Conservation (phyloP, 129 eudicot genomes). For the Helichrysum umbraculigerum region DNA sequence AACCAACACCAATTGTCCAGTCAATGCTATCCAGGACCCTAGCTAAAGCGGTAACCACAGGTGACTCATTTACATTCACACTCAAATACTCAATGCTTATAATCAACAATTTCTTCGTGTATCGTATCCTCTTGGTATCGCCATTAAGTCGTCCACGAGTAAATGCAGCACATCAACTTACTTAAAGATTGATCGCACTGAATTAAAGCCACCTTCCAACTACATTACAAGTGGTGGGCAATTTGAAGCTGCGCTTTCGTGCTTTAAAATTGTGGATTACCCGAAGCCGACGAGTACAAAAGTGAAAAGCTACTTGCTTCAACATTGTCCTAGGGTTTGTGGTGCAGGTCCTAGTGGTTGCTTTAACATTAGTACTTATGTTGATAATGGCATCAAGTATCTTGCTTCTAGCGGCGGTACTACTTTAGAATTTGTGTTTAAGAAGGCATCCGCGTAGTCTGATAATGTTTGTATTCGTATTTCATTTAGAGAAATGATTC, state of each 20-base stretch:
- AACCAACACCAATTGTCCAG: slow-evolving; percentile 23
- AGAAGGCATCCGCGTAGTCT: too few relatives aligned
- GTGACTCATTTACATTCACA: slow-evolving; percentile 1
- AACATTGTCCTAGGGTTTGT: slow-evolving; percentile 20
- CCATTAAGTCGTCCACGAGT: background rate
- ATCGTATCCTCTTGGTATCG: slow-evolving; percentile 12
- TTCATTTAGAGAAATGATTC: too few relatives aligned
- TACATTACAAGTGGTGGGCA: slow-evolving; percentile 2
- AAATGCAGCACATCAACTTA: background rate
- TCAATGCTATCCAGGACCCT: slow-evolving; percentile 10
- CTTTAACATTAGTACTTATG: slow-evolving; percentile 22
- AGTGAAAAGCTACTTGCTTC: slow-evolving; percentile 30
- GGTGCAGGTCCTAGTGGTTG: slow-evolving; percentile 21
- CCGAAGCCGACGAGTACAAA: slow-evolving; percentile 27
- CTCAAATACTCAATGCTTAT: background rate
- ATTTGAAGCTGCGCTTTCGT: background rate
- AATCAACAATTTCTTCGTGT: slow-evolving; percentile 5
- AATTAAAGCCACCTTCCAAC: slow-evolving; percentile 21
- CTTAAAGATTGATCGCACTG: background rate
- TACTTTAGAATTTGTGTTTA: too few relatives aligned
- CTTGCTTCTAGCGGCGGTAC: too few relatives aligned
- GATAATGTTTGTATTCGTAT: too few relatives aligned
- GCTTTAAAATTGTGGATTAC: slow-evolving; percentile 19
- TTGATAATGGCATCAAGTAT: background rate
- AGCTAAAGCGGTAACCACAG: background rate